Conservation (phyloP, 352 stramenopile species). For the Phytophthora gonapodyides region DNA sequence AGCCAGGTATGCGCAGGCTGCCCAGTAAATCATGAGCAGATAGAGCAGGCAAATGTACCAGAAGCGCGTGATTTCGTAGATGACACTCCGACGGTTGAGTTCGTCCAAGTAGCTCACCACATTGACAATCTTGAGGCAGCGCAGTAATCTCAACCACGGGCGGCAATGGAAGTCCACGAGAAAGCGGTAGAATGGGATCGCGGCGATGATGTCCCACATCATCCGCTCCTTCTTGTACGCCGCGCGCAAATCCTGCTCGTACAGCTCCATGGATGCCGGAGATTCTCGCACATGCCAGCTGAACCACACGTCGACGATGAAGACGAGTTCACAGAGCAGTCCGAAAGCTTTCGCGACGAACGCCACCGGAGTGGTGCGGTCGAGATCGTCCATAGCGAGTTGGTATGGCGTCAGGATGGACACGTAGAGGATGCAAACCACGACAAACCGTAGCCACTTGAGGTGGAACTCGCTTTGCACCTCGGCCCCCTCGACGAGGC, state of each 20-base stretch:
- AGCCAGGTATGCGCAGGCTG: slow-evolving; percentile 53
- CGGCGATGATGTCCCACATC: slow-evolving; percentile 44
- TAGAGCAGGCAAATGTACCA: slow-evolving; percentile 63
- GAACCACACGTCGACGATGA: slow-evolving; percentile 52
- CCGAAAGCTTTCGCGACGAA: slow-evolving; percentile 25
- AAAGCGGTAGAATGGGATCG: slow-evolving; percentile 50
- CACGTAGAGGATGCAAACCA: slow-evolving; percentile 43
- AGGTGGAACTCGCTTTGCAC: slow-evolving; percentile 53
- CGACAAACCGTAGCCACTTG: slow-evolving; percentile 41
- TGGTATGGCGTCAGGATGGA: slow-evolving; percentile 51
- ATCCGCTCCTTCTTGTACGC: slow-evolving; percentile 50
- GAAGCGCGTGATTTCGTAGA: slow-evolving; percentile 58
- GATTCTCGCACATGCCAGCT: slow-evolving; percentile 43
- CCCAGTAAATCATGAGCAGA: slow-evolving; percentile 62
- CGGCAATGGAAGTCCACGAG: slow-evolving; percentile 36
- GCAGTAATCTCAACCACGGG: slow-evolving; percentile 42
- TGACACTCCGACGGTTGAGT: slow-evolving; percentile 58
- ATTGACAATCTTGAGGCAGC: slow-evolving; percentile 58
- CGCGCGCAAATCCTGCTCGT: slow-evolving; percentile 42
- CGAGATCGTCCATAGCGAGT: slow-evolving; percentile 43
- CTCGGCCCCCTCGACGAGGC: slow-evolving; percentile 33
- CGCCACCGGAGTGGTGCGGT: slow-evolving; percentile 18
- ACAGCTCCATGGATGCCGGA: slow-evolving; percentile 49
- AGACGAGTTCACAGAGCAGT: slow-evolving; percentile 48
- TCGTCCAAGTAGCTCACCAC: slow-evolving; percentile 59